These are phyloP conservation scores for Auxenochlorella pyrenoidosa DNA, from an alignment of 139 green algal species.

Conservation along the genomic window DNA sequence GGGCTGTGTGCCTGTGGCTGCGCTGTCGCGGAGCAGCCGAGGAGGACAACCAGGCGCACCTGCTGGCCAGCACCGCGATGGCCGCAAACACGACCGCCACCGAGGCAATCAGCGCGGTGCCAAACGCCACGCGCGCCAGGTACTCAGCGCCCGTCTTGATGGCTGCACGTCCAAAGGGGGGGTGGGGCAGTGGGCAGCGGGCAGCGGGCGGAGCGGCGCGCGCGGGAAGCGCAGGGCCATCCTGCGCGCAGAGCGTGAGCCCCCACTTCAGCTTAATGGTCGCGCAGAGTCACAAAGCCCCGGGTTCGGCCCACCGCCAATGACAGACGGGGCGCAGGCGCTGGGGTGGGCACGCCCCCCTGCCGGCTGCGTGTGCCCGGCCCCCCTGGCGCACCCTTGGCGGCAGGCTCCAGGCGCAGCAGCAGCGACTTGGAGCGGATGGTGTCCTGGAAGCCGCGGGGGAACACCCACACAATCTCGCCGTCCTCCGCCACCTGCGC, in stretches of 20 bases:
- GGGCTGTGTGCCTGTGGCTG: too few relatives aligned
- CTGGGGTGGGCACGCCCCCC: too few relatives aligned
- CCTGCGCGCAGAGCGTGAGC: too few relatives aligned
- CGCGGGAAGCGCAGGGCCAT: too few relatives aligned
- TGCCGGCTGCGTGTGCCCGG: neutral
- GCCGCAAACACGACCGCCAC: conserved; percentile 54
- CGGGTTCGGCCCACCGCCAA: too few relatives aligned
- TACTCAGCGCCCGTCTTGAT: conserved; percentile 51
- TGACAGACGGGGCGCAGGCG: neutral
- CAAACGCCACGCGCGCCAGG: conserved; percentile 84
- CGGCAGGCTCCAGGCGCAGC: conserved; percentile 69
- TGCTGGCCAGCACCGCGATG: conserved; percentile 64
- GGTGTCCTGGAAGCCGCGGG: conserved; percentile 61
- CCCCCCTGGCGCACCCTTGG: conserved; percentile 27
- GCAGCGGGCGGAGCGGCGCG: too few relatives aligned
- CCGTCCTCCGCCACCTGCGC: conserved; percentile 79
- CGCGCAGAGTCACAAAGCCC: too few relatives aligned
- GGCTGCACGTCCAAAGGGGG: too few relatives aligned
- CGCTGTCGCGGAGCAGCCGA: too few relatives aligned
- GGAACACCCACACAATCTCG: conserved; percentile 91
- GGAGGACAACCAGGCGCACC: neutral
- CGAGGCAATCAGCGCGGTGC: conserved; percentile 85
- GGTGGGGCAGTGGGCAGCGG: too few relatives aligned
- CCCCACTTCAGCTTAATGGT: too few relatives aligned
- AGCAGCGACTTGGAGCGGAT: conserved; percentile 70